Percentiles rank a stretch among this genome's conserved stretches.
Evolutionary conservation across 208 protist species (phyloP).

Genomic region (Trypanosoma rangeli): DNA sequence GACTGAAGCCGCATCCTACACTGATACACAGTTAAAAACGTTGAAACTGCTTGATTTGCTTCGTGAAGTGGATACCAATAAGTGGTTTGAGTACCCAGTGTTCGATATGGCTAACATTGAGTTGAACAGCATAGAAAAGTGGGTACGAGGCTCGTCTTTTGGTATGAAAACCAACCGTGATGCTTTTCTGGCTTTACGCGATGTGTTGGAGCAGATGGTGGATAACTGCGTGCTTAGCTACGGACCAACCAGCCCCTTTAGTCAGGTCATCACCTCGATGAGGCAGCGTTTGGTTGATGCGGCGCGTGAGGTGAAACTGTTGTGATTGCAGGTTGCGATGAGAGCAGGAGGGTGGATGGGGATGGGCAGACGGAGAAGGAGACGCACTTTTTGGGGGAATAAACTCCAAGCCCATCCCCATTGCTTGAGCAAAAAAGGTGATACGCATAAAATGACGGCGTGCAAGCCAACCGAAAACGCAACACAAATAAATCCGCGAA

Average conservation of each 20-base stretch:
- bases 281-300: constrained; percentile 71
- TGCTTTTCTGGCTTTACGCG: constrained; percentile 65
- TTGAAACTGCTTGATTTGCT: constrained; percentile 55
- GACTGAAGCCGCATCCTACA: constrained; percentile 7
- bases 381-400: no score
- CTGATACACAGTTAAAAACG: constrained; percentile 37
- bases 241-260: constrained; percentile 69
- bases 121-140: constrained; percentile 62
- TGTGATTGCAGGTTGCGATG: constrained; percentile 26
- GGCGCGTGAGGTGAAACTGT: constrained; percentile 45
- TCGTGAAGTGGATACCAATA: constrained; percentile 45
- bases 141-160: constrained; percentile 53
- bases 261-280: constrained; percentile 58
- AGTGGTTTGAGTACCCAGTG: constrained; percentile 78
- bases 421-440: no score
- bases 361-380: neutral
- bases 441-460: neutral
- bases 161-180: constrained; percentile 50
- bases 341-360: neutral
- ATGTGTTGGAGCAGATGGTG: constrained; percentile 80
- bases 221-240: constrained; percentile 77
- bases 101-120: constrained; percentile 81
- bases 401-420: no score
- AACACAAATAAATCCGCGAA: constrained; percentile 1
- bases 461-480: neutral